A percentile compares a stretch with the other conserved stretches of the same genome.
These are phyloP conservation scores for Lactifluus piperatus DNA, from an alignment of 768 basidiomycete genomes.

Conservation along the genomic window DNA sequence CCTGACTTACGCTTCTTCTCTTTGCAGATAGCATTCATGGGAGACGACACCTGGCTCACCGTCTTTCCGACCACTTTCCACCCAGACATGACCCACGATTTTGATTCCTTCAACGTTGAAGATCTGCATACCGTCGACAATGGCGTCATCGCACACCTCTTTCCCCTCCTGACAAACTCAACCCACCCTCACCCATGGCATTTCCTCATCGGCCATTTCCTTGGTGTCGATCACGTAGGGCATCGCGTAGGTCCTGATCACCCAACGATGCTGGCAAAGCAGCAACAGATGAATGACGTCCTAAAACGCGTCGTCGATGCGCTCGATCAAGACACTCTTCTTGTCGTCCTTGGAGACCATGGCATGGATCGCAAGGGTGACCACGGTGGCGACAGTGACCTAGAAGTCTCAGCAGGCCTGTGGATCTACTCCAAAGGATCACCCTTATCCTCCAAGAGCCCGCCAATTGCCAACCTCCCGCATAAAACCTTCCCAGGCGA, in stretches of 20 bases:
- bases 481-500: constrained; percentile 56
- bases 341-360: constrained; percentile 91
- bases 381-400: constrained; percentile 83
- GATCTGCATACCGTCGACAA: constrained; percentile 93
- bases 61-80: constrained; percentile 76
- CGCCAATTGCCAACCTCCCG: constrained; percentile 38
- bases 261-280: constrained; percentile 75
- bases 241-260: constrained; percentile 91
- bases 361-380: constrained; percentile 95
- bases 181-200: constrained; percentile 53
- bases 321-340: constrained; percentile 80
- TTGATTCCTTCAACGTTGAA: constrained; percentile 97
- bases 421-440: constrained; percentile 89
- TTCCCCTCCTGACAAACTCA: constrained; percentile 58
- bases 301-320: constrained; percentile 60
- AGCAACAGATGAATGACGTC: constrained; percentile 81
- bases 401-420: constrained; percentile 77
- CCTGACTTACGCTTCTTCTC: background rate
- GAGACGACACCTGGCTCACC: constrained; percentile 94
- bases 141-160: constrained; percentile 77
- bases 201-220: constrained; percentile 83
- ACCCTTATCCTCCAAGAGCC: constrained; percentile 32
- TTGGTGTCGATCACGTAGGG: constrained; percentile 95
- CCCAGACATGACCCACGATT: constrained; percentile 69
- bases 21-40: constrained; percentile 74